Percentiles rank a stretch among this genome's conserved stretches.
Conservation (phyloP, 305 asterid genomes). For the Fraxinus xanthoxyloides region DNA sequence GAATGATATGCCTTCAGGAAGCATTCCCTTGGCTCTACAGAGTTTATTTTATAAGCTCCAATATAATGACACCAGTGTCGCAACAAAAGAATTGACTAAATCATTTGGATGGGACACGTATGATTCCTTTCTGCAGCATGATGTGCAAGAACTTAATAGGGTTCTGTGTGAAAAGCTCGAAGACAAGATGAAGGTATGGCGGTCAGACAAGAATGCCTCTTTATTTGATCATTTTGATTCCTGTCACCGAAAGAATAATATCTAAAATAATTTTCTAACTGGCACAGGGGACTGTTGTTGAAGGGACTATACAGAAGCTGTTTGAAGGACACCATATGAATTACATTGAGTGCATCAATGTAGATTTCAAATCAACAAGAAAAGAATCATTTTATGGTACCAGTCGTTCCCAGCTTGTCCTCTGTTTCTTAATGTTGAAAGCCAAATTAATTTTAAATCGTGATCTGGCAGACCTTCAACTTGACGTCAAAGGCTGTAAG, state of each 20-base stretch:
- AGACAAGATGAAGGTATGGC: conserved; percentile 87
- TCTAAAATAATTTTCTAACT: conserved; percentile 19
- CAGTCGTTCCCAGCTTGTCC: conserved; percentile 10
- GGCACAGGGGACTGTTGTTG: conserved; percentile 86
- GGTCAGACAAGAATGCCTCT: conserved; percentile 9
- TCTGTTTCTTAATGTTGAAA: conserved; percentile 2
- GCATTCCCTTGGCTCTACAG: conserved; percentile 92
- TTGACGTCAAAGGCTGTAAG: conserved; percentile 90
- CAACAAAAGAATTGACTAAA: conserved; percentile 89
- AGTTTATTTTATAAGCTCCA: conserved; percentile 92
- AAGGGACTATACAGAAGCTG: conserved; percentile 85
- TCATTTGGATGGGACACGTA: conserved; percentile 98
- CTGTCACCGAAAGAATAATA: not conserved
- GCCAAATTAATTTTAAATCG: conserved; percentile 9
- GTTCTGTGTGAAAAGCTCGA: conserved; percentile 90
- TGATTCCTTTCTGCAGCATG: conserved; percentile 96
- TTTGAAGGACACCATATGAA: conserved; percentile 98
- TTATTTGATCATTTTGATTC: not conserved
- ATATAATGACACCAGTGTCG: conserved; percentile 80
- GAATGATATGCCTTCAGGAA: conserved; percentile 86
- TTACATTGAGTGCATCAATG: conserved; percentile 88
- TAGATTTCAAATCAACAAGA: conserved; percentile 89
- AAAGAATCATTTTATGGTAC: conserved; percentile 95
- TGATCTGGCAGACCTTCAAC: conserved; percentile 78
- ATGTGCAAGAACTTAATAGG: conserved; percentile 93